Percentiles rank a stretch among this genome's conserved stretches.
Conservation (phyloP, 768 basidiomycete genomes). For the Jaapia argillacea region DNA sequence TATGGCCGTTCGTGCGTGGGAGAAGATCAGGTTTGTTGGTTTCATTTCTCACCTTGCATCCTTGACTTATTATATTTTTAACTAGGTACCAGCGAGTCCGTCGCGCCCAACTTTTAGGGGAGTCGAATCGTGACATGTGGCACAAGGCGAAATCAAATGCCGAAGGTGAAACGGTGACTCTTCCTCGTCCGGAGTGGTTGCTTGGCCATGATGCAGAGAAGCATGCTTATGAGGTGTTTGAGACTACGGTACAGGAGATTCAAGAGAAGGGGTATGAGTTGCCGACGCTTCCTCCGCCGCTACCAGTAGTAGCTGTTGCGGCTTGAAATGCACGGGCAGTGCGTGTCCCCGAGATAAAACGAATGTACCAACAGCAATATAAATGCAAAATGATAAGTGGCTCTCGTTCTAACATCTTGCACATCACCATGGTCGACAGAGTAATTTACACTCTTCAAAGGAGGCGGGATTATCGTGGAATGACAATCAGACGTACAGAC, state of each 20-base stretch:
- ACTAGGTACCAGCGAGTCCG: conserved; percentile 16
- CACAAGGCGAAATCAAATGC: conserved; percentile 12
- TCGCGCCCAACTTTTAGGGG: conserved; percentile 13
- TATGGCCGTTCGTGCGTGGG: conserved; percentile 10
- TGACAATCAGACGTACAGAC: too few relatives aligned
- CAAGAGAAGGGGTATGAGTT: conserved; percentile 15
- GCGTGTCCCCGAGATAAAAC: too few relatives aligned
- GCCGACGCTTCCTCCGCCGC: conserved; percentile 8
- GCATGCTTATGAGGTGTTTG: conserved; percentile 15
- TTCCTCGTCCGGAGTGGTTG: conserved; percentile 19
- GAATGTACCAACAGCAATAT: too few relatives aligned
- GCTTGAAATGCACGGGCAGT: too few relatives aligned
- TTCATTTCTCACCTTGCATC: not conserved
- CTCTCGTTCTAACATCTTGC: too few relatives aligned
- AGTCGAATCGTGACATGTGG: conserved; percentile 17
- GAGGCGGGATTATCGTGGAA: too few relatives aligned
- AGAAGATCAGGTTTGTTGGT: conserved; percentile 9
- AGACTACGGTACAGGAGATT: conserved; percentile 12
- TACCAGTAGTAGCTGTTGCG: too few relatives aligned
- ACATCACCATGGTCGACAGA: too few relatives aligned
- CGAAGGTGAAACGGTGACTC: conserved; percentile 6
- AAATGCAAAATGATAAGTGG: too few relatives aligned
- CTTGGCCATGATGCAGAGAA: conserved; percentile 17
- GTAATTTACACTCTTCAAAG: too few relatives aligned
- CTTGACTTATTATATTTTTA: not conserved